Base-by-base conservation (phyloP, 176 grass and related monocot species). In the Alopecurus myosuroides region DNA sequence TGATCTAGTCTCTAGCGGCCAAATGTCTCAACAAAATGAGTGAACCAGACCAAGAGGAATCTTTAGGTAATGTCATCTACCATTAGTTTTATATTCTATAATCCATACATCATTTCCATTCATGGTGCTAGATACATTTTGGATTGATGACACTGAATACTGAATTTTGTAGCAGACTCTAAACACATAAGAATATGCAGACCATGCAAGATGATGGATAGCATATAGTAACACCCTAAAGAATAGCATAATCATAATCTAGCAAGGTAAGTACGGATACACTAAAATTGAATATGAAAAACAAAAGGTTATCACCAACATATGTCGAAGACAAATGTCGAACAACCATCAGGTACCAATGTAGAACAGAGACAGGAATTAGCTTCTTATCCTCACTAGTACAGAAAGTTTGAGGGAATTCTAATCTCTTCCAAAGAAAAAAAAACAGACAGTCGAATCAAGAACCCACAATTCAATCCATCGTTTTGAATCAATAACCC, bases 291-390 rank as follows among this genome's bases (percentile, higher is more conserved):
- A 49, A 51, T 49, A 68, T 69, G 31, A 41, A 60, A 75, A 19
- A 7, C 31, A 79, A 69, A 86, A 83, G n/a, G 29, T n/a, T 44
- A 55, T 8, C 20, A 55, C 57, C 28, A 25, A 78, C 35, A 65
- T 4, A 15, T 57, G 49, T 83, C 45, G 66, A 17, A 75, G 29
- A 55, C 25, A 87, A 87, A 61, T 36, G 50, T 52, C 33, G n/a
- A n/a, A 74, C 39, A 11, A 18, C 18, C 18, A 90, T 31, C 79
- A 56, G 35, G 49, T 65, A 66, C 9, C 69, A 40, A 50, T 5
- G 40, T 11, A 80, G 60, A 92, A 69, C 84, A 92, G 90, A 84
- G 76, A 84, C 45, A 49, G 19, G 37, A 52, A 29, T 17, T 39
- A 77, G 19, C 51, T 48, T 80, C n/a, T n/a, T n/a, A n/a, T n/a